phyloP scores from a whole-genome alignment of 371 early-diverging fungal genomes.

The Haplosporangium sp. region DNA sequence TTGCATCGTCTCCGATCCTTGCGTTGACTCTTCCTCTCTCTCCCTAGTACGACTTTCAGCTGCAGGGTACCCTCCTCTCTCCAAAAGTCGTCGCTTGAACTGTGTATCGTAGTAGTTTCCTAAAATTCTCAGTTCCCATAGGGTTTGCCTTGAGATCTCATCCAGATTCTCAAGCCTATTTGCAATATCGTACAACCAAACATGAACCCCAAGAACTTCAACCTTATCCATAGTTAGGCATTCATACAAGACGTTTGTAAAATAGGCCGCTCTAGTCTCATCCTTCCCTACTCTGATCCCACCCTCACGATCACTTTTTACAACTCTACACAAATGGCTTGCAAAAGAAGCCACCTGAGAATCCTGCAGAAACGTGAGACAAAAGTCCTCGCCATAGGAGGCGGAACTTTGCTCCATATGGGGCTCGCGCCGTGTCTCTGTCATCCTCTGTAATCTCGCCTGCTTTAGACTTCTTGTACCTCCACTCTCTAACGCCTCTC shows the following conservation, averaged over 20 bases:
- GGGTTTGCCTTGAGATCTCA: constrained; percentile 33
- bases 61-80: background rate
- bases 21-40: background rate
- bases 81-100: constrained; percentile 13
- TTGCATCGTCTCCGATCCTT: background rate
- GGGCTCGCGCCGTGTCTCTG: background rate
- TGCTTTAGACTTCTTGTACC: constrained; percentile 18
- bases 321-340: constrained; percentile 44
- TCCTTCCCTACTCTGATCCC: constrained; percentile 4
- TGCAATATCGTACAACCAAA: constrained; percentile 51
- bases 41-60: background rate
- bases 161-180: constrained; percentile 35
- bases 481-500: constrained; percentile 4
- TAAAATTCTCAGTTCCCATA: constrained; percentile 45
- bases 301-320: background rate
- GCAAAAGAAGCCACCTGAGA: constrained; percentile 58
- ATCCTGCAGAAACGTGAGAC: constrained; percentile 48
- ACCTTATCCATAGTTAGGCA: constrained; percentile 53
- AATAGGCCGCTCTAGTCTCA: constrained; percentile 25
- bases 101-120: constrained; percentile 40
- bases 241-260: constrained; percentile 44
- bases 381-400: constrained; percentile 43
- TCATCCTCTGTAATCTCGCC: constrained; percentile 2
- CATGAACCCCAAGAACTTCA: constrained; percentile 33
- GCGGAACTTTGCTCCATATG: constrained; percentile 11